Conservation (phyloP, 1,284 basidiomycete genomes). For the Phlebopus sp. region DNA sequence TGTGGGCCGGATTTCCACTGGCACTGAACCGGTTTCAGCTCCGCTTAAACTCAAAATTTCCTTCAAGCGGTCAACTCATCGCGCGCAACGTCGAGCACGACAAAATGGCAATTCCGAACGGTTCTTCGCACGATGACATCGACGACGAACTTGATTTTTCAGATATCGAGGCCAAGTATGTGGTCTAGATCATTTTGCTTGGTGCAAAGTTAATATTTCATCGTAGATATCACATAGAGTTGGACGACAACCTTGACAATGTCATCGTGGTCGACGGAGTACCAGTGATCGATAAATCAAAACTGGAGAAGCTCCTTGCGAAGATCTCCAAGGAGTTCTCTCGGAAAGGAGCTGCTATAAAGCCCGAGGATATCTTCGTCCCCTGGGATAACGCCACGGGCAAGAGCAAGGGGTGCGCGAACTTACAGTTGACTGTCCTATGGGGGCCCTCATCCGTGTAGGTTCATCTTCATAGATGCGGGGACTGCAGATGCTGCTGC, state of each 20-base stretch:
- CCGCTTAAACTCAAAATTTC: slow-evolving; percentile 12
- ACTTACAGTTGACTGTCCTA: slow-evolving; percentile 4
- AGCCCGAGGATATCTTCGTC: slow-evolving; percentile 74
- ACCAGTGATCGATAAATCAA: slow-evolving; percentile 81
- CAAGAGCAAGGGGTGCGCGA: slow-evolving; percentile 82
- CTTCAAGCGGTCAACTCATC: background rate
- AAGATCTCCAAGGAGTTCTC: slow-evolving; percentile 84
- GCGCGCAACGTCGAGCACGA: slow-evolving; percentile 1
- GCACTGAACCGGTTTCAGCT: slow-evolving; percentile 1
- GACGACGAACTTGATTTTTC: slow-evolving; percentile 87
- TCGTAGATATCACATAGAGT: slow-evolving; percentile 75
- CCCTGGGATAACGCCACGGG: slow-evolving; percentile 80
- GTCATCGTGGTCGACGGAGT: slow-evolving; percentile 85
- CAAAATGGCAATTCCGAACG: slow-evolving; percentile 30
- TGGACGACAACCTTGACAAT: slow-evolving; percentile 84
- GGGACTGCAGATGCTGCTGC: slow-evolving; percentile 79
- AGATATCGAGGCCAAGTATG: slow-evolving; percentile 91
- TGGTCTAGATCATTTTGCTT: slow-evolving; percentile 8
- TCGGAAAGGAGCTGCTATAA: slow-evolving; percentile 76
- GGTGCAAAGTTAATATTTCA: slow-evolving; percentile 12
- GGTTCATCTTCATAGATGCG: slow-evolving; percentile 91
- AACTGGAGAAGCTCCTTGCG: slow-evolving; percentile 72
- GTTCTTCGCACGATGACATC: slow-evolving; percentile 31
- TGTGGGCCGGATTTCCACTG: background rate
- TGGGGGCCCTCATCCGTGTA: slow-evolving; percentile 28